Base-by-base conservation (phyloP, 2,329 filamentous ascomycete genomes). In the Plectosphaerella plurivora region DNA sequence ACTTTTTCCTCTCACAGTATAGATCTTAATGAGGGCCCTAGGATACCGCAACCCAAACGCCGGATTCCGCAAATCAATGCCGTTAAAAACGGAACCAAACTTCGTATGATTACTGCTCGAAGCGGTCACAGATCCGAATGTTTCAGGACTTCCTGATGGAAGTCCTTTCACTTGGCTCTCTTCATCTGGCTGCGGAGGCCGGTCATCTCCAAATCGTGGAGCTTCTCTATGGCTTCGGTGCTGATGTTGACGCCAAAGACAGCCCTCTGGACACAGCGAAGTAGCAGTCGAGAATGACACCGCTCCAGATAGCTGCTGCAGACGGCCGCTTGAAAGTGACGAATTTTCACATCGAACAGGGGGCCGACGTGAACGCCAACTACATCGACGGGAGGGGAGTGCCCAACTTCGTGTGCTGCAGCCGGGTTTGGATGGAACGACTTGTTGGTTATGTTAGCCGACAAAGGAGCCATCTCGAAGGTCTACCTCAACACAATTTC, bases 271-370 rank as follows among this genome's bases (percentile, higher is more conserved):
- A 35, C 4, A 33, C 8, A 33, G 8, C 11, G 28, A 12, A 33
- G 4, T 4, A 33, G 8, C 8, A 5, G 25, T 5, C 28, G 8
- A 33, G 11, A 33, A 10, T 33, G 28, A 53, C 60, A 1, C 59
- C 61, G 1, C 39, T 63, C 2, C 49, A 55, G n/a, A 47, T 49
- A 12, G 61, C 61, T 9, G 57, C 54, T 4, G 39, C 51, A 5
- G 15, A 44, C 2, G 56, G 57, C 6, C 37, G 54, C 18, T 37
- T 47, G 3, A 55, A 58, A 1, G 50, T 58, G 15, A 49, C 56
- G 4, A 46, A 57, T 20, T 41, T 56, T n/a, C 54, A 63, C 2
- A 55, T 63, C 25, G 49, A 59, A 7, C 55, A 50, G 4, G 61
- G 60, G 12, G 61, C 61, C 3, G 53, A 59, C 15, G 42, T 59